Evolutionary conservation across 2,329 filamentous ascomycete species (phyloP).

Genomic region (Ophidiomyces ophidiicola): DNA sequence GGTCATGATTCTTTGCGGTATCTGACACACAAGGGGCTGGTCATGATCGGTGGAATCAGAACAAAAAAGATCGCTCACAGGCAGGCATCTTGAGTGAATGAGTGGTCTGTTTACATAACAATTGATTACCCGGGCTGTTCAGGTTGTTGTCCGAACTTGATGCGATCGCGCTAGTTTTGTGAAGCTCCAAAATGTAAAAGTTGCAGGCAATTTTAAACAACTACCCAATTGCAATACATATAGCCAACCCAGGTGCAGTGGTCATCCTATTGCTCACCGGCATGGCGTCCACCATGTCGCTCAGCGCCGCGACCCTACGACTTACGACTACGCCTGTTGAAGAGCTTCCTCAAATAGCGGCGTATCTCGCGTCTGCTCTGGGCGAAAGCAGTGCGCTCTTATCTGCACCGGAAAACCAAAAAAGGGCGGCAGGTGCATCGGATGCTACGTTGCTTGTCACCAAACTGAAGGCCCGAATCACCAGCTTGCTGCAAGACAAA

Average conservation of each 20-base stretch:
- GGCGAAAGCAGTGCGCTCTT: slow-evolving; percentile 47
- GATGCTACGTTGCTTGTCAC: slow-evolving; percentile 62
- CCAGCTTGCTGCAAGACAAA: slow-evolving; percentile 64
- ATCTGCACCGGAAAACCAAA: slow-evolving; percentile 47
- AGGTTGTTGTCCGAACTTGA: slow-evolving; percentile 2
- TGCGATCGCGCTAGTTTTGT: too few species aligned
- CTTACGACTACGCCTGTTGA: slow-evolving; percentile 59
- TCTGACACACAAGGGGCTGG: too few species aligned
- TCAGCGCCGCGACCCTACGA: slow-evolving; percentile 35
- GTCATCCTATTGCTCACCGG: background rate
- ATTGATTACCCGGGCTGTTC: background rate
- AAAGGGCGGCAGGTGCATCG: slow-evolving; percentile 49
- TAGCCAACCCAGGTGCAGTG: too few species aligned
- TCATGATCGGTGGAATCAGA: too few species aligned
- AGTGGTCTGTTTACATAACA: background rate
- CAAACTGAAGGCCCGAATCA: slow-evolving; percentile 67
- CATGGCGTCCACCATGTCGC: slow-evolving; percentile 25
- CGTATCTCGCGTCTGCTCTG: slow-evolving; percentile 50
- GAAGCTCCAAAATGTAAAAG: too few species aligned
- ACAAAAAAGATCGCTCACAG: background rate
- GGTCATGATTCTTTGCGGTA: slow-evolving; percentile 10
- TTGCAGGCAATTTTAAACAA: too few species aligned
- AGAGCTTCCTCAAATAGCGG: slow-evolving; percentile 61
- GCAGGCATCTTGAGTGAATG: background rate
- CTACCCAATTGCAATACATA: too few species aligned